Conservation (phyloP, 768 basidiomycete genomes). For the Cystofilobasidium ferigula region DNA sequence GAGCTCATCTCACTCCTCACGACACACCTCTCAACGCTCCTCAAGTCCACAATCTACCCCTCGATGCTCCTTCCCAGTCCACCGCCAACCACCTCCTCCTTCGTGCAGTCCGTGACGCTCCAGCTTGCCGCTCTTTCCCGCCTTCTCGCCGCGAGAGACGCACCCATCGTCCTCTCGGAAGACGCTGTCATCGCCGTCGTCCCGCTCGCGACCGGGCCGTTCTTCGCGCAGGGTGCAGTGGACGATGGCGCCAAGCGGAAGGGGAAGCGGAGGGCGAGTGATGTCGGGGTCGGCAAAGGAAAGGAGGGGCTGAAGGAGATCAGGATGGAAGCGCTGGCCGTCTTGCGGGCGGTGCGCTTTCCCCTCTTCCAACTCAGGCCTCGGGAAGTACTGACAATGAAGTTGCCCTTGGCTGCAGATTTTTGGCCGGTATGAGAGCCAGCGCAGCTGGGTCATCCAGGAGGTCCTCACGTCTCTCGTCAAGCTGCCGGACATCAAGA, state of each 20-base stretch:
- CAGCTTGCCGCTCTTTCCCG: slow-evolving; percentile 63
- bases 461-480: slow-evolving; percentile 84
- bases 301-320: slow-evolving; percentile 17
- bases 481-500: slow-evolving; percentile 78
- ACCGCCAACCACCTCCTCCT: slow-evolving; percentile 31
- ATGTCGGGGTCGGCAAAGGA: slow-evolving; percentile 2
- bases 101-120: slow-evolving; percentile 60
- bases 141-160: slow-evolving; percentile 51
- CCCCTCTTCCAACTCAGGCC: background rate
- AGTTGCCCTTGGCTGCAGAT: slow-evolving; percentile 45
- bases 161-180: slow-evolving; percentile 68
- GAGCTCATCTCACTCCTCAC: slow-evolving; percentile 75
- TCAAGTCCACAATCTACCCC: slow-evolving; percentile 25
- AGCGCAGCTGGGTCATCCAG: slow-evolving; percentile 94
- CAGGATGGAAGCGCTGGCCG: slow-evolving; percentile 15
- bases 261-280: slow-evolving; percentile 43
- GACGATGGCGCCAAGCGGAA: slow-evolving; percentile 41
- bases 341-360: slow-evolving; percentile 16
- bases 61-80: slow-evolving; percentile 34
- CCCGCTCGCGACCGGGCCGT: slow-evolving; percentile 86
- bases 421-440: slow-evolving; percentile 79
- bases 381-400: background rate
- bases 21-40: slow-evolving; percentile 55
- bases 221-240: slow-evolving; percentile 66
- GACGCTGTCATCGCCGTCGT: slow-evolving; percentile 81